Evolutionary conservation across 805 yeast species (phyloP).

Genomic region (Huiozyma naganishii): DNA sequence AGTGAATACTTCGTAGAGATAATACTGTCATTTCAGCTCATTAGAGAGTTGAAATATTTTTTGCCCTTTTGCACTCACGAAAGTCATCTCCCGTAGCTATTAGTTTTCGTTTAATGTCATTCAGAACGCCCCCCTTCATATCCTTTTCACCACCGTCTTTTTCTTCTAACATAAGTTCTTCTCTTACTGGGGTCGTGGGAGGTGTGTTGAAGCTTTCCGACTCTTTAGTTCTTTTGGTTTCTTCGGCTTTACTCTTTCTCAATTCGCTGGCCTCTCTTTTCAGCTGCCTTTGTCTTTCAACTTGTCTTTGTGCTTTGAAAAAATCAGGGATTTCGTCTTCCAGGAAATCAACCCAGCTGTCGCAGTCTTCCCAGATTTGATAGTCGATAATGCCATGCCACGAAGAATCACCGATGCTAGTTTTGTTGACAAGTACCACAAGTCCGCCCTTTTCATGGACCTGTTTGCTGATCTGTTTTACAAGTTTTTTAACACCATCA

Average conservation of each 20-base stretch:
- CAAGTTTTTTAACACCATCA: conserved; percentile 76
- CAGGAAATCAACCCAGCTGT: conserved; percentile 57
- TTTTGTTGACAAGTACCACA: conserved; percentile 67
- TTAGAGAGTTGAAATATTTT: neutral
- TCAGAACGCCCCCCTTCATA: conserved; percentile 4
- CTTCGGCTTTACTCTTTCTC: conserved; percentile 12
- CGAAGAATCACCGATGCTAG: conserved; percentile 43
- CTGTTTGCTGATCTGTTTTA: conserved; percentile 51
- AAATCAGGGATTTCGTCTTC: conserved; percentile 46
- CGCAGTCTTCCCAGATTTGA: conserved; percentile 74
- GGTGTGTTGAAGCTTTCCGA: conserved; percentile 16
- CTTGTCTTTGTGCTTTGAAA: conserved; percentile 42
- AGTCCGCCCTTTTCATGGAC: conserved; percentile 73
- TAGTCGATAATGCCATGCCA: conserved; percentile 74
- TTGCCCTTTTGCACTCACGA: too few relatives aligned
- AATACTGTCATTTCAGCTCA: neutral
- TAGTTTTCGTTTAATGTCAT: conserved; percentile 8
- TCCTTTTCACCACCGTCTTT: neutral
- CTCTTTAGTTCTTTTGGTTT: conserved; percentile 3
- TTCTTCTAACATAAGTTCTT: neutral
- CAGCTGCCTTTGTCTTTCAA: conserved; percentile 21
- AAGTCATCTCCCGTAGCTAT: conserved; percentile 1
- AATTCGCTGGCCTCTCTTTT: conserved; percentile 26
- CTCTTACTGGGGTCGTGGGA: conserved; percentile 24
- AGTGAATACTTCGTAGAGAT: neutral